phyloP scores from a whole-genome alignment of 1,284 basidiomycete genomes.

The Meira nashicola region DNA sequence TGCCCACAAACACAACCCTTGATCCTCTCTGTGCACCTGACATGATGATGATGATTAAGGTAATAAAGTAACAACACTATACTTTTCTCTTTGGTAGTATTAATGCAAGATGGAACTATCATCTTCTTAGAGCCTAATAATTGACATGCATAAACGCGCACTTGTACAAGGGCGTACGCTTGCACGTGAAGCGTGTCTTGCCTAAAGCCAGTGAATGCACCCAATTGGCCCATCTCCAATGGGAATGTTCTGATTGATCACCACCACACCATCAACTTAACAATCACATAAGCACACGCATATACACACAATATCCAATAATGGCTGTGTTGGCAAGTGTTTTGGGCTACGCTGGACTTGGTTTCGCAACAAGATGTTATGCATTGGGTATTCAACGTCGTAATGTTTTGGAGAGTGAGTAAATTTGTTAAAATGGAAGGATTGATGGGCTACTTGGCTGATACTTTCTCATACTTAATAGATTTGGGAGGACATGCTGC shows the following conservation, averaged over 20 bases:
- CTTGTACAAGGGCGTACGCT: not conserved
- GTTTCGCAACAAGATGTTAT: slow-evolving; percentile 50
- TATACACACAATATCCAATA: not conserved
- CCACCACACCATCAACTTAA: not conserved
- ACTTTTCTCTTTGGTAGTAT: not conserved
- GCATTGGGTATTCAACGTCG: slow-evolving; percentile 50
- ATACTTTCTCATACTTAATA: slow-evolving; percentile 3
- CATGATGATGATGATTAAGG: not conserved
- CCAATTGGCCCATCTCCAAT: not conserved
- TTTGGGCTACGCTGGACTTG: slow-evolving; percentile 47
- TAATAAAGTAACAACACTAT: not conserved
- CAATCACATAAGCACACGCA: not conserved
- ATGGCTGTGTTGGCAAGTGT: slow-evolving; percentile 28
- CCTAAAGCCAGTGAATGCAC: too few species aligned
- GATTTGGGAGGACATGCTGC: slow-evolving; percentile 48
- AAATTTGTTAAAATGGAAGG: not conserved
- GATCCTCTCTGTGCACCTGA: slow-evolving; percentile 24
- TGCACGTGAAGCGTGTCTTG: too few species aligned
- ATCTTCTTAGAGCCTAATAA: too few species aligned
- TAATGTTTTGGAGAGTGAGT: slow-evolving; percentile 52
- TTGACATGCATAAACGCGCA: not conserved
- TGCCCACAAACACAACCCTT: slow-evolving; percentile 46
- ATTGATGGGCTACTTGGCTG: not conserved
- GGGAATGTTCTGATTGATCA: not conserved
- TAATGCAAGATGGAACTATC: not conserved